phyloP scores from a whole-genome alignment of 441 rosid species.

The Corymbia calophylla region DNA sequence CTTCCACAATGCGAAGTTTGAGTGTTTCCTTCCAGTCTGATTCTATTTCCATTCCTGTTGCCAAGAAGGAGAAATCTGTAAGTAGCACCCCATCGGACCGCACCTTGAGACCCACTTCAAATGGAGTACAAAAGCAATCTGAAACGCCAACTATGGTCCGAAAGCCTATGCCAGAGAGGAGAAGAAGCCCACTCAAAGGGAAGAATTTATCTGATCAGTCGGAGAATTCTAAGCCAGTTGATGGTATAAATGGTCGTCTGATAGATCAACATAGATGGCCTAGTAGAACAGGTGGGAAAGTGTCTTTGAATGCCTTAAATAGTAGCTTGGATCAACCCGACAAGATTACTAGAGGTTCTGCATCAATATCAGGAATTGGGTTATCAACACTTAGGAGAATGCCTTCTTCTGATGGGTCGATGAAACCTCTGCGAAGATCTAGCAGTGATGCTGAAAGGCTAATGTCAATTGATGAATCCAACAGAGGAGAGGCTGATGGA shows the following conservation, averaged over 20 bases:
- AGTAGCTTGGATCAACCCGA: conserved; percentile 61
- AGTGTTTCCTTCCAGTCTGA: conserved; percentile 94
- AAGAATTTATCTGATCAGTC: conserved; percentile 72
- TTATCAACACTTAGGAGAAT: conserved; percentile 43
- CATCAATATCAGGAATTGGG: conserved; percentile 35
- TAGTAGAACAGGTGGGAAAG: conserved; percentile 61
- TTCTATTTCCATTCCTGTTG: conserved; percentile 67
- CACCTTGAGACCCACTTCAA: conserved; percentile 76
- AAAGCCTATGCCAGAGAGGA: conserved; percentile 79
- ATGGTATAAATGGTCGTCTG: conserved; percentile 54
- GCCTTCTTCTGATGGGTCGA: conserved; percentile 33
- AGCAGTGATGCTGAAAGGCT: conserved; percentile 39
- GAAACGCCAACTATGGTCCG: conserved; percentile 44
- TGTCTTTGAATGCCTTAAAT: conserved; percentile 38
- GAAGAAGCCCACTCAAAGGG: conserved; percentile 73
- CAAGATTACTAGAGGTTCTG: conserved; percentile 29
- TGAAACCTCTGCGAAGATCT: conserved; percentile 52
- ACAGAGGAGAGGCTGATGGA: conserved; percentile 31
- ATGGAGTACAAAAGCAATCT: conserved; percentile 60
- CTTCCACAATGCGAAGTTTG: conserved; percentile 98
- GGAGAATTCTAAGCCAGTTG: conserved; percentile 88
- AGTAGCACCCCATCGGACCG: conserved; percentile 52
- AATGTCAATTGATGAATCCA: conserved; percentile 28
- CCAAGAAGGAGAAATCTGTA: conserved; percentile 80
- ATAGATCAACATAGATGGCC: conserved; percentile 97